A percentile compares a stretch with the other conserved stretches of the same genome.
phyloP scores from a whole-genome alignment of 495 filamentous ascomycete genomes.

The Aspergillus hancockii region DNA sequence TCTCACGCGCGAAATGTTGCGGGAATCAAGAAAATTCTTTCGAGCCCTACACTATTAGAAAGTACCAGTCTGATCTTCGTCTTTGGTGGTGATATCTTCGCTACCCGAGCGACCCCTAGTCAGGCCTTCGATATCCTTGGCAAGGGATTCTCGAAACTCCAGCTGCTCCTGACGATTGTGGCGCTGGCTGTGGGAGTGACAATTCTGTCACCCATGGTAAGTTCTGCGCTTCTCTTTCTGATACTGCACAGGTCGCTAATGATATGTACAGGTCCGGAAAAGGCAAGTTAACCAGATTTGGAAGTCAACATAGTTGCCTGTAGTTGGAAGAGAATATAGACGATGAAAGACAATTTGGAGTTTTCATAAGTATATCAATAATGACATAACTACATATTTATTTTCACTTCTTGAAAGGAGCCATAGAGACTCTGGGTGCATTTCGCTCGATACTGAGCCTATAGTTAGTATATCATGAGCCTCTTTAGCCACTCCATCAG shows the following conservation, averaged over 20 bases:
- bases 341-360: not conserved
- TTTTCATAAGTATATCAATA: slow-evolving; percentile 4
- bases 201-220: slow-evolving; percentile 83
- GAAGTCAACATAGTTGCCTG: slow-evolving; percentile 22
- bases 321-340: not conserved
- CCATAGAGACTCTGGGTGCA: not conserved
- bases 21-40: slow-evolving; percentile 70
- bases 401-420: too few relatives aligned
- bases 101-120: slow-evolving; percentile 80
- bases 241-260: slow-evolving; percentile 17
- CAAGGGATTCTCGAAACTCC: slow-evolving; percentile 87
- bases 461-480: not conserved
- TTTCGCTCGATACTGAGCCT: not conserved
- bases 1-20: slow-evolving; percentile 82
- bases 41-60: slow-evolving; percentile 78
- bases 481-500: not conserved
- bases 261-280: slow-evolving; percentile 31
- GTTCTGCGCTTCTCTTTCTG: slow-evolving; percentile 22
- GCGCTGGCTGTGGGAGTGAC: slow-evolving; percentile 73
- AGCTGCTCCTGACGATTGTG: slow-evolving; percentile 78
- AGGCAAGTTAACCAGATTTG: slow-evolving; percentile 47
- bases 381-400: not conserved
- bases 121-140: slow-evolving; percentile 88
- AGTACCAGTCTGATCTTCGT: slow-evolving; percentile 91
- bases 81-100: slow-evolving; percentile 84